Conservation (phyloP, 495 filamentous ascomycete genomes). For the Cercophora samala region DNA sequence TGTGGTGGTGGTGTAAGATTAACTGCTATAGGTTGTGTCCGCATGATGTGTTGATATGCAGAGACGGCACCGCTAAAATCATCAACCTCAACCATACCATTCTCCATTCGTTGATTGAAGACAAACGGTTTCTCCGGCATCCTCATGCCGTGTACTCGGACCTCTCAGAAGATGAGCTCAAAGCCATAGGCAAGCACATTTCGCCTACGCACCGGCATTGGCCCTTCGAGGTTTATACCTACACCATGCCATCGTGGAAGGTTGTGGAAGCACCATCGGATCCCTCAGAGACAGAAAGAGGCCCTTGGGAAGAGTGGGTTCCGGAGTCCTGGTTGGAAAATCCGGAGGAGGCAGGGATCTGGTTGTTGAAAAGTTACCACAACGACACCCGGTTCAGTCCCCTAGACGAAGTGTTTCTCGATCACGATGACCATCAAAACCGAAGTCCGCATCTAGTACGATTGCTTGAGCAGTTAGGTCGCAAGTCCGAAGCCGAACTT, state of each 20-base stretch:
- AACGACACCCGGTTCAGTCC: not conserved
- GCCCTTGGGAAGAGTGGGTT: not conserved
- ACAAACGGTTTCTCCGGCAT: not conserved
- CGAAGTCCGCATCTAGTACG: not conserved
- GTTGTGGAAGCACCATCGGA: not conserved
- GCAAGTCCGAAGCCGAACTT: not conserved
- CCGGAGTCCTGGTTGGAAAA: not conserved
- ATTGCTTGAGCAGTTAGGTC: not conserved
- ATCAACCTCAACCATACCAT: not conserved
- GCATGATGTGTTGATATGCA: not conserved
- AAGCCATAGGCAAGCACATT: not conserved
- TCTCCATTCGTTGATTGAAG: not conserved
- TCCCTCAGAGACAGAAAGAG: not conserved
- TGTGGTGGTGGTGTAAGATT: not conserved
- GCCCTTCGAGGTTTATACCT: not conserved
- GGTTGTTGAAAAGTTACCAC: not conserved
- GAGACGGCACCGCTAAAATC: not conserved
- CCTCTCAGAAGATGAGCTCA: not conserved
- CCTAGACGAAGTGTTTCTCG: not conserved
- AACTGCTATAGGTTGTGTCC: not conserved
- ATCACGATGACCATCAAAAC: not conserved
- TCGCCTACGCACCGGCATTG: not conserved
- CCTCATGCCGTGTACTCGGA: not conserved
- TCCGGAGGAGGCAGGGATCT: not conserved
- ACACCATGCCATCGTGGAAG: not conserved